Conservation (phyloP, 2,329 filamentous ascomycete genomes). For the Aspergillus jensenii region DNA sequence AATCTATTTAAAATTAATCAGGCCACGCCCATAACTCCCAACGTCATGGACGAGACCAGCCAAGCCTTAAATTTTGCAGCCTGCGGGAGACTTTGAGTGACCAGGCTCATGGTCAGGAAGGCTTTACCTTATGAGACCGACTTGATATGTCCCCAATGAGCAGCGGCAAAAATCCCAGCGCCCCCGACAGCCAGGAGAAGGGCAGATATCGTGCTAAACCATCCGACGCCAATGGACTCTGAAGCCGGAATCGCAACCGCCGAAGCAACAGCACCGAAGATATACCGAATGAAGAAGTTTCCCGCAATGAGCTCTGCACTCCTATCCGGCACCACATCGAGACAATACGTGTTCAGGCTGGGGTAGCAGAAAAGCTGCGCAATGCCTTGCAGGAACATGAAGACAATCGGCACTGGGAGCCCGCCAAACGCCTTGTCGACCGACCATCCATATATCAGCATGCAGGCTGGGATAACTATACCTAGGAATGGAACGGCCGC, state of each 20-base stretch:
- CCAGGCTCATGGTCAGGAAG: too few relatives aligned
- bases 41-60: too few relatives aligned
- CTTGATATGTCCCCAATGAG: not conserved
- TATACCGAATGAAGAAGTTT: conserved; percentile 76
- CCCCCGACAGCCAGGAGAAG: not conserved
- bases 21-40: too few relatives aligned
- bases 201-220: conserved; percentile 73
- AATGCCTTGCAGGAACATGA: conserved; percentile 73
- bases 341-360: conserved; percentile 74
- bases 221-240: conserved; percentile 73
- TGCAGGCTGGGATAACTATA: conserved; percentile 58
- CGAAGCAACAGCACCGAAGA: conserved; percentile 70
- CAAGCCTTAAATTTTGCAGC: too few relatives aligned
- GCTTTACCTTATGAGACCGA: too few relatives aligned
- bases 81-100: too few relatives aligned
- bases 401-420: conserved; percentile 62
- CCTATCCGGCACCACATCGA: conserved; percentile 73
- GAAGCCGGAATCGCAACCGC: conserved; percentile 73
- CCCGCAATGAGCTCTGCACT: conserved; percentile 74
- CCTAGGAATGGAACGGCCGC: conserved; percentile 59
- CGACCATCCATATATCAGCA: conserved; percentile 69
- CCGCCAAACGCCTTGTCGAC: conserved; percentile 57
- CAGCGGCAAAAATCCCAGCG: not conserved
- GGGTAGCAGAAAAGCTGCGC: conserved; percentile 76
- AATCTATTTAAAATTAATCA: too few relatives aligned